Conservation (phyloP, 1,139 yeast genomes). For the Yamadazyma conglobata region DNA sequence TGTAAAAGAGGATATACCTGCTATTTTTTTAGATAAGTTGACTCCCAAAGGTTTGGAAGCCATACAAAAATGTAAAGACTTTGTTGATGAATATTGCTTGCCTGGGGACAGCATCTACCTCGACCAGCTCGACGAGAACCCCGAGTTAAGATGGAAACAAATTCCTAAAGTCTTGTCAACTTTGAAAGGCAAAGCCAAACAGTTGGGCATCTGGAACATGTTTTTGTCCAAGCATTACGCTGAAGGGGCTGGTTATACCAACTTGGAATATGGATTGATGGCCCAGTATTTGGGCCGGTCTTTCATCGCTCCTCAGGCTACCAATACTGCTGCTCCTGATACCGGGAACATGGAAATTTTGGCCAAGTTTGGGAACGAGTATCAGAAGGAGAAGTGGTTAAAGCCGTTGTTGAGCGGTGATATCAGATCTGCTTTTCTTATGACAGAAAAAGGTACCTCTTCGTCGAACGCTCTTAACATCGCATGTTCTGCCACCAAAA, state of each 20-base stretch:
- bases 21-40: slow-evolving; percentile 39
- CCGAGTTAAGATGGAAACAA: slow-evolving; percentile 44
- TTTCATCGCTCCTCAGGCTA: slow-evolving; percentile 57
- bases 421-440: slow-evolving; percentile 64
- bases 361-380: slow-evolving; percentile 54
- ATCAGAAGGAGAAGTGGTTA: slow-evolving; percentile 54
- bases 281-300: slow-evolving; percentile 65
- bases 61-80: slow-evolving; percentile 46
- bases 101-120: slow-evolving; percentile 54
- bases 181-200: slow-evolving; percentile 53
- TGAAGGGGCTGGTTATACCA: slow-evolving; percentile 64
- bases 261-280: slow-evolving; percentile 69
- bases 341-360: slow-evolving; percentile 75
- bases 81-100: slow-evolving; percentile 56
- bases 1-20: slow-evolving; percentile 40
- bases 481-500: slow-evolving; percentile 44
- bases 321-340: slow-evolving; percentile 67
- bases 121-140: slow-evolving; percentile 37
- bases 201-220: slow-evolving; percentile 63
- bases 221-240: slow-evolving; percentile 54
- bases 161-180: slow-evolving; percentile 52
- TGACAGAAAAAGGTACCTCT: slow-evolving; percentile 68
- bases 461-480: slow-evolving; percentile 70
- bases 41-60: slow-evolving; percentile 52
- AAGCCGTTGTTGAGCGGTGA: slow-evolving; percentile 56